These are phyloP conservation scores for Capsicum chinense DNA, from an alignment of 257 asterid genomes.

Conservation along the genomic window DNA sequence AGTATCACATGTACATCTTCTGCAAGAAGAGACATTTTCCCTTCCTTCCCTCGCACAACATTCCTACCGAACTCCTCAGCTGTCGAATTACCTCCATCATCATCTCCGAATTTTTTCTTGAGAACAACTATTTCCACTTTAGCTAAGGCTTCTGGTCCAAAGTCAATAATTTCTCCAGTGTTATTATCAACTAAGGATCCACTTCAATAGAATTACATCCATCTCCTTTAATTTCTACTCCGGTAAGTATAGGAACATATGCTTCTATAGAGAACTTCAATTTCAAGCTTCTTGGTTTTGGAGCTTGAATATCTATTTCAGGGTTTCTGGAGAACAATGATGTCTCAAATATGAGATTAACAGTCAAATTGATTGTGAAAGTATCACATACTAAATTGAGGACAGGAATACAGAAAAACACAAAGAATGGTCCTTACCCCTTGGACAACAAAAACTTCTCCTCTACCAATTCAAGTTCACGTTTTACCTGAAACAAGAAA, in stretches of 20 bases:
- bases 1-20: conserved; percentile 45
- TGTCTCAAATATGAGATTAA: conserved; percentile 5
- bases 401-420: background rate
- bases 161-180: conserved; percentile 39
- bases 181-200: conserved; percentile 41
- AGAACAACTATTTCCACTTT: conserved; percentile 48
- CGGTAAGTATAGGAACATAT: conserved; percentile 39
- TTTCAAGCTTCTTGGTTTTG: conserved; percentile 39
- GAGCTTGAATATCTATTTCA: conserved; percentile 25
- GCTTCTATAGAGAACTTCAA: conserved; percentile 43
- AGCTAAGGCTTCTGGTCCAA: conserved; percentile 50
- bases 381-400: background rate
- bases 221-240: conserved; percentile 51
- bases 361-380: background rate
- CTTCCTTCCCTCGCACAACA: conserved; percentile 38
- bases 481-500: conserved; percentile 28
- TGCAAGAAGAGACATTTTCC: conserved; percentile 46
- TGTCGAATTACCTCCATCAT: conserved; percentile 37
- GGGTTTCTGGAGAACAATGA: conserved; percentile 34
- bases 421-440: conserved; percentile 29
- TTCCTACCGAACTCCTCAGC: conserved; percentile 37
- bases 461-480: conserved; percentile 32
- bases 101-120: conserved; percentile 33
- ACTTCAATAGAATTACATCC: conserved; percentile 36
- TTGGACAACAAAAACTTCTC: conserved; percentile 11